These are phyloP conservation scores for Cnidoscolus chayamansa DNA, from an alignment of 441 rosid species.

Conservation along the genomic window DNA sequence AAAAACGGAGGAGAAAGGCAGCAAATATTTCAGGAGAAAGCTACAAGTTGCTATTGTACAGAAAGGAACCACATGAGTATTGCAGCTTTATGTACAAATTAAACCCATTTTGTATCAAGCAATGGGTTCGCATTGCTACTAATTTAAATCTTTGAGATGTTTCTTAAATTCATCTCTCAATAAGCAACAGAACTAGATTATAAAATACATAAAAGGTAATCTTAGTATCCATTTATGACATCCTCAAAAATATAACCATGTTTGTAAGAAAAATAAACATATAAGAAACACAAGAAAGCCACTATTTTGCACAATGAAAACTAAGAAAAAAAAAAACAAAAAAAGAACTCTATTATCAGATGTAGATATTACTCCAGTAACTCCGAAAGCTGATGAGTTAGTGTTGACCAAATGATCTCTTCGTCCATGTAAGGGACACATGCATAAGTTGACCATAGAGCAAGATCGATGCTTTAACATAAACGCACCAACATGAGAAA, in stretches of 20 bases:
- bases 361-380: background rate
- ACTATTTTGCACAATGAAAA: background rate
- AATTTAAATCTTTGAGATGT: background rate
- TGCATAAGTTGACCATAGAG: slow-evolving; percentile 26
- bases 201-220: slow-evolving; percentile 12
- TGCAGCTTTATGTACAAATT: background rate
- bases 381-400: slow-evolving; percentile 5
- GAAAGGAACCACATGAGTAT: too few species aligned
- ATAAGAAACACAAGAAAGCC: slow-evolving; percentile 12
- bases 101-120: background rate
- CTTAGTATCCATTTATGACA: slow-evolving; percentile 6
- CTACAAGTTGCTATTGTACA: too few species aligned
- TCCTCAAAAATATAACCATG: slow-evolving; percentile 4
- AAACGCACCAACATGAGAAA: slow-evolving; percentile 10
- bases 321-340: background rate
- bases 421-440: slow-evolving; percentile 18
- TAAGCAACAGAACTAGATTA: slow-evolving; percentile 19
- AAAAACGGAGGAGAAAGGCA: background rate
- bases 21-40: too few species aligned
- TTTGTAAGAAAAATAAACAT: background rate
- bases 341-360: background rate
- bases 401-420: slow-evolving; percentile 13
- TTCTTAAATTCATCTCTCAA: background rate
- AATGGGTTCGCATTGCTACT: background rate
- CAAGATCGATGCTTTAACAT: slow-evolving; percentile 16